Evolutionary conservation across 768 basidiomycete genomes (phyloP).

Genomic region (Panaeolus papilionaceus): DNA sequence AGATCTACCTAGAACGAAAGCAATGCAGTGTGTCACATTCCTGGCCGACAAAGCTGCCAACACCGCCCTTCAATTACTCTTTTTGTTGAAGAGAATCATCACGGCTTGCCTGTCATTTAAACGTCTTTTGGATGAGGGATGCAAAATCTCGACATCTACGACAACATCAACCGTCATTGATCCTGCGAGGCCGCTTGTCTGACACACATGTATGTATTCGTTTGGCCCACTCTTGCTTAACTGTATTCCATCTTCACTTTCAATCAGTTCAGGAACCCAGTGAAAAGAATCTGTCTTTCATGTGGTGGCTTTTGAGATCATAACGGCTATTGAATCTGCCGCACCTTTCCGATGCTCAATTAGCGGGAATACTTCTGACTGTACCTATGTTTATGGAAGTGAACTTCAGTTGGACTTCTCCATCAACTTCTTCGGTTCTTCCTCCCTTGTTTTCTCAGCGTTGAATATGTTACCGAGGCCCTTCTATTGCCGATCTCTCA

Average conservation of each 20-base stretch:
- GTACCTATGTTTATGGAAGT: constrained; percentile 6
- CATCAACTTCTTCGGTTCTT: constrained; percentile 34
- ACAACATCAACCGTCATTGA: constrained; percentile 6
- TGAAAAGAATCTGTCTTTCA: constrained; percentile 7
- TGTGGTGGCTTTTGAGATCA: constrained; percentile 1
- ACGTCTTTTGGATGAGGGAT: constrained; percentile 9
- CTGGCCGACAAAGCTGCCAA: background rate
- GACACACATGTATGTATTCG: background rate
- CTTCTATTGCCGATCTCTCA: constrained; percentile 27
- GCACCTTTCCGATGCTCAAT: constrained; percentile 12
- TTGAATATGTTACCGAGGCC: constrained; percentile 21
- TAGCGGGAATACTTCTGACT: constrained; percentile 3
- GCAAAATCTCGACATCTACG: background rate
- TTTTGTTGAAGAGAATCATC: background rate
- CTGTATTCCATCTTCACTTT: background rate
- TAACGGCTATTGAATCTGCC: constrained; percentile 11
- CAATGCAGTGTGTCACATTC: background rate
- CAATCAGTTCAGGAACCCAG: background rate
- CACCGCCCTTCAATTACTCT: background rate
- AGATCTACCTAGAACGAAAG: background rate
- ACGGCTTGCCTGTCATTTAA: background rate
- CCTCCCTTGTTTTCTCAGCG: constrained; percentile 25
- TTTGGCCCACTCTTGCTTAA: background rate
- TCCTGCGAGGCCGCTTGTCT: background rate
- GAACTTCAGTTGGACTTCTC: constrained; percentile 9